Evolutionary conservation across 169 alveolate genomes (phyloP).

Genomic region (Eimeria maxima): DNA sequence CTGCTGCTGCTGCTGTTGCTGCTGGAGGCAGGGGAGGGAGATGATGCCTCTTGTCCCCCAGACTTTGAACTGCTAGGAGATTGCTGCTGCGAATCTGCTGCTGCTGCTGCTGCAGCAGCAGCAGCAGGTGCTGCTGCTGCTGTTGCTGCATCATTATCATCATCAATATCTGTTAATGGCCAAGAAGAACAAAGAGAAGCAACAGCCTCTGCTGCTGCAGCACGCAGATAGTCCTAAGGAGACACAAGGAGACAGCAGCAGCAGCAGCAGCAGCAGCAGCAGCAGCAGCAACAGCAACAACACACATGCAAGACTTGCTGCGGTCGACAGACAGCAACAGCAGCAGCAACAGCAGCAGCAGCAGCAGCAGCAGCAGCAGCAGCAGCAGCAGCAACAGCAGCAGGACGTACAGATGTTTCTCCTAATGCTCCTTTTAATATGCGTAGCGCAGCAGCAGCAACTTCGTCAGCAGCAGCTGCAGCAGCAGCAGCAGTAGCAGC

Average conservation of each 20-base stretch:
- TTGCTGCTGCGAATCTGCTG: no score
- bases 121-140: no score
- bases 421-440: slow-evolving; percentile 7
- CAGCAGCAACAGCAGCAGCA: slow-evolving; percentile 29
- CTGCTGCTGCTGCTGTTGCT: no score
- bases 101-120: no score
- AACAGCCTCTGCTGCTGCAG: slow-evolving; percentile 49
- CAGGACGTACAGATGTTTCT: slow-evolving; percentile 38
- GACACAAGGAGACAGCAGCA: not conserved
- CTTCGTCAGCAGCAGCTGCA: slow-evolving; percentile 5
- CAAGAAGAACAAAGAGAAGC: not conserved
- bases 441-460: not conserved
- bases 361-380: slow-evolving; percentile 27
- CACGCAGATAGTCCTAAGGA: slow-evolving; percentile 51
- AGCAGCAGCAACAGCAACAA: not conserved
- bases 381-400: slow-evolving; percentile 17
- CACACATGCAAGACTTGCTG: no score
- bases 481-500: slow-evolving; percentile 21
- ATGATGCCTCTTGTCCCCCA: no score
- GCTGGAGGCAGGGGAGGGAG: no score
- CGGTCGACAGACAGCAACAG: no score
- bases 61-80: no score
- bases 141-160: no score
- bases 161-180: no score
- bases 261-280: slow-evolving; percentile 3